Conservation (phyloP, 768 basidiomycete genomes). For the Polyporus arcularius region DNA sequence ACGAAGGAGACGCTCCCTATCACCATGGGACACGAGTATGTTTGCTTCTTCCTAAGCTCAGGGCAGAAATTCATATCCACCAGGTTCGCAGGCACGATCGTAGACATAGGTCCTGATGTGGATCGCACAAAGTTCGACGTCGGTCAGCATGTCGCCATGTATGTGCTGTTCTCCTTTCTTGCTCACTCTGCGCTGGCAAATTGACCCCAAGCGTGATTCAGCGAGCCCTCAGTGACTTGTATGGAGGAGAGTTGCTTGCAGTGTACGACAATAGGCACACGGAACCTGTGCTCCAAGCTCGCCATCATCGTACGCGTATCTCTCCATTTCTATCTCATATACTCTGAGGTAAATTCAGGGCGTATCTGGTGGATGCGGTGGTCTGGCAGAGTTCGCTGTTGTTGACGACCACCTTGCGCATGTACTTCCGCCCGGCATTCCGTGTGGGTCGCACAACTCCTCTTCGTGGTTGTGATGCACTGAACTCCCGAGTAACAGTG, state of each 20-base stretch:
- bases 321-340: background rate
- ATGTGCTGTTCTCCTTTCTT: background rate
- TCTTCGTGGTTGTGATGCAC: background rate
- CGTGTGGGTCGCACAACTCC: slow-evolving; percentile 32
- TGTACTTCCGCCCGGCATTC: slow-evolving; percentile 37
- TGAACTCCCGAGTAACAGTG: slow-evolving; percentile 28
- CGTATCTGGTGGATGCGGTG: slow-evolving; percentile 41
- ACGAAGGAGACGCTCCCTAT: slow-evolving; percentile 44
- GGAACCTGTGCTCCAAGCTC: slow-evolving; percentile 3
- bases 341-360: slow-evolving; percentile 28
- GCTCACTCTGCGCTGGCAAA: too few species aligned
- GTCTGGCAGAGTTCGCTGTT: slow-evolving; percentile 43
- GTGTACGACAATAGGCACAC: background rate
- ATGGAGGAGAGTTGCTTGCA: background rate
- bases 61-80: background rate
- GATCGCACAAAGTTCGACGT: background rate
- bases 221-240: background rate
- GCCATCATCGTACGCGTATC: slow-evolving; percentile 36
- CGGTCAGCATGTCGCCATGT: slow-evolving; percentile 20
- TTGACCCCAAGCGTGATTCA: background rate
- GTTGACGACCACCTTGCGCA: slow-evolving; percentile 38
- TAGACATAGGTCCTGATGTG: background rate
- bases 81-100: slow-evolving; percentile 13
- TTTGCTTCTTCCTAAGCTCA: background rate
- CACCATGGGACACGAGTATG: slow-evolving; percentile 48